Evolutionary conservation across 345 rosid species (phyloP), one percentile per base, ranked within the genome.

Genomic region (Acer negundo): DNA sequence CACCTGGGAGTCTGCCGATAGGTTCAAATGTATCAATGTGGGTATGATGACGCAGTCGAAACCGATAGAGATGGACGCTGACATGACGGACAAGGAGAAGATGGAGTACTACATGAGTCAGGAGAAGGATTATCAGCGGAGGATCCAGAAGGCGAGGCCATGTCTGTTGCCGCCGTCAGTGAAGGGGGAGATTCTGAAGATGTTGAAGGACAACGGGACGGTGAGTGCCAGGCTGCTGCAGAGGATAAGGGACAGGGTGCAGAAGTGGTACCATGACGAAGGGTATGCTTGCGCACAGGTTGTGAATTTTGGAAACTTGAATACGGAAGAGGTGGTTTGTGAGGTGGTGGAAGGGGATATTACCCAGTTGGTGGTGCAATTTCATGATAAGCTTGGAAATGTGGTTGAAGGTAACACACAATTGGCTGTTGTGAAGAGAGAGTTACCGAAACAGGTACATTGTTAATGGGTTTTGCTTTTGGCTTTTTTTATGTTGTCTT

Each of bases 341-440:
- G 98, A 96, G 87, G 97, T 94, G 74, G 97, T 93, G 76, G 99
- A 95, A 91, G 98, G 99, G 67, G 99, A 95, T 78, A 83, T 95
- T 20, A 93, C 99, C 10, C 97, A 92, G 89, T 69, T 93, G 62
- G 82, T 82, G 38, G 85, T 95, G 38, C 98, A 93, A 85, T 95
- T 88, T 82, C 96, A 86, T 78, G 99, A 95, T 83, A 95, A 95
- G 89, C 91, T 95, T 71, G 99, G 98, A 23, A 93, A 93, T 90
- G 90, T 92, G 5, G 94, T 93, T 69, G 99, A 95, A 84, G 99
- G 99, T 44, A 92, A 95, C 73, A 95, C 98, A 9, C 89, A 91
- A 76, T 78, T 86, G 74, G 83, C 96, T 82, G 92, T 93, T 62
- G 88, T 95, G 65, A 91, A 86, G 78, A 90, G 98, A 56, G 99